Evolutionary conservation across 768 basidiomycete species (phyloP), one percentile per base, ranked within the genome.

Genomic region (Kwoniella pini): DNA sequence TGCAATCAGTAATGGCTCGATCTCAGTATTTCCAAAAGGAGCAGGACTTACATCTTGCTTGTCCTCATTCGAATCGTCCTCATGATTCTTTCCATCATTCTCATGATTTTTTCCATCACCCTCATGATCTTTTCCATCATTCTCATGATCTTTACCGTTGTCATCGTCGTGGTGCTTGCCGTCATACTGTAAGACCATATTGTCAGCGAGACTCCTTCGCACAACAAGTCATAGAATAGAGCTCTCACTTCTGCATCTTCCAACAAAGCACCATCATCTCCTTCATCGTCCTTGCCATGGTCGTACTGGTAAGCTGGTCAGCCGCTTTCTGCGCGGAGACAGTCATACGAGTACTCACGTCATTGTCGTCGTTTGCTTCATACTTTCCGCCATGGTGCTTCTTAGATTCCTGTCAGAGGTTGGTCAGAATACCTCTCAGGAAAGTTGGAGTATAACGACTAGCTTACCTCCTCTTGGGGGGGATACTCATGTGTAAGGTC

Each of bases 361-460:
- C 10, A 24, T 55, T 11, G 39, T 54, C 38, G 11, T 38, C 17
- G 19, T 27, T 28, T 10, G 22, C 40, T 10, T 42, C 39, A 21
- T 54, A 21, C 5, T 55, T 22, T n/a, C 45, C 43, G 19, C 45
- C 54, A 33, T 54, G 53, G 24, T 53, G 27, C 31, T 50, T 33
- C 13, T 50, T 24, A 33, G 17, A 10, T 24, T 50, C 49, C 49
- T 50, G 49, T 17, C 26, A 30, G 28, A 50, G 4, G 33, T 7
- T 15, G 10, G 26, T 50, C 24, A 50, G 12, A 26, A 24, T 21
- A 3, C 6, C 9, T n/a, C n/a, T n/a, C n/a, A n/a, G n/a, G n/a
- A n/a, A n/a, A n/a, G n/a, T n/a, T n/a, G n/a, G n/a, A n/a, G n/a
- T n/a, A n/a, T n/a, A n/a, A n/a, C n/a, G n/a, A n/a, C n/a, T n/a